phyloP scores from a whole-genome alignment of 2,329 filamentous ascomycete species.

The Ascochyta koolunga region DNA sequence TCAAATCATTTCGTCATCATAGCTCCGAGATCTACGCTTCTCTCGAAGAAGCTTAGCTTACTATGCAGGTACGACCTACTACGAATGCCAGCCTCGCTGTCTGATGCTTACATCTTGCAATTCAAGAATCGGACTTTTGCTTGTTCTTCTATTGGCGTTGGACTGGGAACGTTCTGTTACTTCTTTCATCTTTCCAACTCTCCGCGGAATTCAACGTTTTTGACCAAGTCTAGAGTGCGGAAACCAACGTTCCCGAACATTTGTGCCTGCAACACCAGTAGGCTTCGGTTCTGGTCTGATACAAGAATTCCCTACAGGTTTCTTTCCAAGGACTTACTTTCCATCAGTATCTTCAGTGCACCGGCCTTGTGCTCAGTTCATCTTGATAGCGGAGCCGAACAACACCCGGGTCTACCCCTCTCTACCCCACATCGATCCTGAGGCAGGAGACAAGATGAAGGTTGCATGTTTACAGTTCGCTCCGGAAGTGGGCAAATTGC shows the following conservation, averaged over 20 bases:
- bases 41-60: constrained; percentile 9
- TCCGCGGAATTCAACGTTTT: constrained; percentile 7
- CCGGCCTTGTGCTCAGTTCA: neutral
- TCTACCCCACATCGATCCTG: constrained; percentile 12
- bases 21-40: constrained; percentile 8
- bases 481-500: constrained; percentile 70
- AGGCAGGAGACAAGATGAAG: constrained; percentile 58
- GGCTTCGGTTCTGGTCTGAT: constrained; percentile 1
- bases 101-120: neutral
- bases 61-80: constrained; percentile 13
- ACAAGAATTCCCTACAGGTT: neutral
- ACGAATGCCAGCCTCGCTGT: constrained; percentile 11
- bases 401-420: constrained; percentile 10
- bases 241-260: constrained; percentile 13
- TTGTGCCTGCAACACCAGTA: constrained; percentile 7
- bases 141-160: constrained; percentile 8
- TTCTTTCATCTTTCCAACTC: constrained; percentile 1
- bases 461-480: constrained; percentile 75
- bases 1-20: constrained; percentile 14
- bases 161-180: constrained; percentile 3
- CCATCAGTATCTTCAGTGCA: neutral
- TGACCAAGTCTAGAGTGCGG: constrained; percentile 13
- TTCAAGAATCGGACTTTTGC: constrained; percentile 1
- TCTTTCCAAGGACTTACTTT: neutral
- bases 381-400: neutral